phyloP scores from a whole-genome alignment of 2,329 filamentous ascomycete genomes.

The Myriosclerotinia duriaeana region DNA sequence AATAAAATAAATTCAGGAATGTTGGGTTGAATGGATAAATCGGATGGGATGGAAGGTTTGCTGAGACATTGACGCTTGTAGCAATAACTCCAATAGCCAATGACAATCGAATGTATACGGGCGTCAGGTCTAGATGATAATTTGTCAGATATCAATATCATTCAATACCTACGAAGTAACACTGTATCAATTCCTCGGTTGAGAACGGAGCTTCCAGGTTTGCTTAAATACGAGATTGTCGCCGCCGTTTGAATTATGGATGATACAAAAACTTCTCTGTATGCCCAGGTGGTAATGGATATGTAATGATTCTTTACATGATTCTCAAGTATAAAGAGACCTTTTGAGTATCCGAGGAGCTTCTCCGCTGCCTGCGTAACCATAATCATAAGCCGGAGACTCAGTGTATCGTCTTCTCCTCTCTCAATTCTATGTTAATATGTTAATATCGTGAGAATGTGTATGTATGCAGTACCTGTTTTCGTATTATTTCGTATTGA shows the following conservation, averaged over 20 bases:
- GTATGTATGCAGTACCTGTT: too few species aligned
- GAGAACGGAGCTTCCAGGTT: neutral
- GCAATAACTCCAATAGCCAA: neutral
- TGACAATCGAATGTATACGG: slow-evolving; percentile 1
- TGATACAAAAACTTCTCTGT: neutral
- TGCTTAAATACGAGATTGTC: neutral
- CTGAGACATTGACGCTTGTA: neutral
- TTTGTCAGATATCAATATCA: neutral
- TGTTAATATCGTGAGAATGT: too few species aligned
- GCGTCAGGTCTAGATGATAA: neutral
- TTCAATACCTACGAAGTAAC: too few species aligned
- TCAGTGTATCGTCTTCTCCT: neutral
- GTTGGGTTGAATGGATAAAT: slow-evolving; percentile 7
- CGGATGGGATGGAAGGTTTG: neutral
- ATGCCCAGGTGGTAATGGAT: neutral
- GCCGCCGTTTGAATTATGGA: neutral
- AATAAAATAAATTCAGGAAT: neutral
- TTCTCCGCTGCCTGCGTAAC: neutral
- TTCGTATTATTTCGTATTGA: neutral
- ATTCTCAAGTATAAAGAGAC: neutral
- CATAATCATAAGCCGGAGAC: too few species aligned
- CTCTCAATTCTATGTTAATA: neutral
- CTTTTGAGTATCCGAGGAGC: neutral
- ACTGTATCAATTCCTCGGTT: neutral
- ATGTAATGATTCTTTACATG: neutral